Percentiles rank a stretch among this genome's conserved stretches.
These are phyloP conservation scores for Osmanthus fragrans DNA, from an alignment of 257 asterid genomes.

Conservation along the genomic window DNA sequence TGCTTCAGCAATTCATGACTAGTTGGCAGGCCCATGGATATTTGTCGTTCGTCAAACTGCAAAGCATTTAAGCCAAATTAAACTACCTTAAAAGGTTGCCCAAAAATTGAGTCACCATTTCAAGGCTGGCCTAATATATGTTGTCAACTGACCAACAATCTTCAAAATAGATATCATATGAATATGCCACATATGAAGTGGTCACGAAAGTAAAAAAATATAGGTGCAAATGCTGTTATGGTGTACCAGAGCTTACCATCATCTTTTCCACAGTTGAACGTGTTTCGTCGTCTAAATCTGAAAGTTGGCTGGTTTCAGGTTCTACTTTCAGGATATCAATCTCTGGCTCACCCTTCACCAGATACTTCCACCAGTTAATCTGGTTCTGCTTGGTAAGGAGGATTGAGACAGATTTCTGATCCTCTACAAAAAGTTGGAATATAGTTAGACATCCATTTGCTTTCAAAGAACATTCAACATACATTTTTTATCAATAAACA, in stretches of 20 bases:
- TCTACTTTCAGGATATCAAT: slow-evolving; percentile 81
- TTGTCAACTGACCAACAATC: neutral
- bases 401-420: slow-evolving; percentile 64
- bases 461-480: neutral
- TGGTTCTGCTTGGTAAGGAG: slow-evolving; percentile 79
- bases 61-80: too few relatives aligned
- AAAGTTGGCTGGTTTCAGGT: slow-evolving; percentile 73
- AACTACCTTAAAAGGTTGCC: too few relatives aligned
- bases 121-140: neutral
- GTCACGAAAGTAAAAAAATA: neutral
- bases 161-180: neutral
- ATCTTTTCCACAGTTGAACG: slow-evolving; percentile 82
- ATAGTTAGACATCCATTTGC: neutral
- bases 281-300: slow-evolving; percentile 82
- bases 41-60: too few relatives aligned
- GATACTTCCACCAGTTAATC: slow-evolving; percentile 93
- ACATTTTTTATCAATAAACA: slow-evolving; percentile 9
- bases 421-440: slow-evolving; percentile 51
- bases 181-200: neutral
- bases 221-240: neutral
- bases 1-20: too few relatives aligned
- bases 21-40: too few relatives aligned
- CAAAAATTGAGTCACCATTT: neutral
- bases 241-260: slow-evolving; percentile 56
- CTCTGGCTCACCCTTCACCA: slow-evolving; percentile 91